These are phyloP conservation scores for Serendipita indica DNA, from an alignment of 768 basidiomycete species.

Conservation along the genomic window DNA sequence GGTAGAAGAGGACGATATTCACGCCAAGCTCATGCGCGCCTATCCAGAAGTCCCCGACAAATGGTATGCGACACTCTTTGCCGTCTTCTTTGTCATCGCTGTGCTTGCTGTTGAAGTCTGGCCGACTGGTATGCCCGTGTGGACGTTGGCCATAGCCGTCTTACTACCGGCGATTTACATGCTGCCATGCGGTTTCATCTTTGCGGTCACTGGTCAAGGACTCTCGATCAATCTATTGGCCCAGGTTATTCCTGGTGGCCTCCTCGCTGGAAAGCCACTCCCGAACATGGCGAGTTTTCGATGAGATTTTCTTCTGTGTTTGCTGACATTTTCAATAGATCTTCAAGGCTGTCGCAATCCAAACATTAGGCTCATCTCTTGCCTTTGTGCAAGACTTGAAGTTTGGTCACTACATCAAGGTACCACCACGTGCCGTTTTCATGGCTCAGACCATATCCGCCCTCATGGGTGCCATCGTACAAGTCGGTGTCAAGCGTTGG, in stretches of 20 bases:
- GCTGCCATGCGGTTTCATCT: slow-evolving; percentile 31
- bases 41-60: slow-evolving; percentile 28
- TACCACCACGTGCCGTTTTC: slow-evolving; percentile 32
- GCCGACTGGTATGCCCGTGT: slow-evolving; percentile 45
- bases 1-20: slow-evolving; percentile 31
- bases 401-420: slow-evolving; percentile 35
- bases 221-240: slow-evolving; percentile 30
- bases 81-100: slow-evolving; percentile 23
- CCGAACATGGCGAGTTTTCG: slow-evolving; percentile 28
- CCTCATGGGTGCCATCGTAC: slow-evolving; percentile 23
- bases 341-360: slow-evolving; percentile 26
- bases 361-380: slow-evolving; percentile 20
- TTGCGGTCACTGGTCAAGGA: slow-evolving; percentile 26
- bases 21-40: slow-evolving; percentile 31
- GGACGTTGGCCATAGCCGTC: slow-evolving; percentile 26
- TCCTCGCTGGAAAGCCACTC: slow-evolving; percentile 28
- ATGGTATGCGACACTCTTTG: slow-evolving; percentile 30
- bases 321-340: slow-evolving; percentile 18
- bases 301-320: background rate
- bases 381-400: slow-evolving; percentile 25
- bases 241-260: slow-evolving; percentile 30
- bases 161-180: slow-evolving; percentile 27
- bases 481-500: slow-evolving; percentile 27
- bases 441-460: slow-evolving; percentile 25
- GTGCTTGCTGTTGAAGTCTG: slow-evolving; percentile 27